Percentiles rank a stretch among this genome's conserved stretches.
Evolutionary conservation across 1,139 yeast genomes (phyloP).

Genomic region (Sugiyamaella novakii): DNA sequence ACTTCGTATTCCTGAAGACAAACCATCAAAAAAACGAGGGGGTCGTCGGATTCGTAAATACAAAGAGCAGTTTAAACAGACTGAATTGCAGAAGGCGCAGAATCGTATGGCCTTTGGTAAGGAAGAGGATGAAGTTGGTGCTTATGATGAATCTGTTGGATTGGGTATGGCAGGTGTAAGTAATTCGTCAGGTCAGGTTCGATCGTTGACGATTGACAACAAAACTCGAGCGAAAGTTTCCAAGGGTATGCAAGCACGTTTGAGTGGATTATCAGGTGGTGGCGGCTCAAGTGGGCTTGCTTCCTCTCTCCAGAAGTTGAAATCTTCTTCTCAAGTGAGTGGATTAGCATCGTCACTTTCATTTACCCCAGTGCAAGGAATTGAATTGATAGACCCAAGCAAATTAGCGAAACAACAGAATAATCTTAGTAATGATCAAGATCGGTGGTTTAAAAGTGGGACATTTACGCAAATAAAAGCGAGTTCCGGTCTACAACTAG

Average conservation of each 20-base stretch:
- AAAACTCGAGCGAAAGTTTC: slow-evolving; percentile 41
- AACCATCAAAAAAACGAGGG: slow-evolving; percentile 79
- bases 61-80: slow-evolving; percentile 77
- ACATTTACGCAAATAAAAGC: slow-evolving; percentile 36
- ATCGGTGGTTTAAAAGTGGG: slow-evolving; percentile 40
- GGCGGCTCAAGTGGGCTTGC: slow-evolving; percentile 2
- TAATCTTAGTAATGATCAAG: slow-evolving; percentile 20
- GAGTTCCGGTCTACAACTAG: slow-evolving; percentile 23
- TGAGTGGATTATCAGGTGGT: slow-evolving; percentile 25
- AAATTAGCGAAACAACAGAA: slow-evolving; percentile 19
- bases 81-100: slow-evolving; percentile 80
- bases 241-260: slow-evolving; percentile 39
- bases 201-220: slow-evolving; percentile 44
- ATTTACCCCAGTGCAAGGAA: slow-evolving; percentile 40
- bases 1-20: slow-evolving; percentile 78
- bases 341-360: slow-evolving; percentile 39
- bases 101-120: slow-evolving; percentile 84
- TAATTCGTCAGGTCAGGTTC: slow-evolving; percentile 37
- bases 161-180: slow-evolving; percentile 64
- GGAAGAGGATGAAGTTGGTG: slow-evolving; percentile 61
- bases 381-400: slow-evolving; percentile 38
- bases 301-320: slow-evolving; percentile 11
- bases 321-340: slow-evolving; percentile 24
- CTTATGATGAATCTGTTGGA: slow-evolving; percentile 75
- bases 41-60: slow-evolving; percentile 79